phyloP scores from a whole-genome alignment of 2,329 filamentous ascomycete genomes.

The Claviceps quebecensis region DNA sequence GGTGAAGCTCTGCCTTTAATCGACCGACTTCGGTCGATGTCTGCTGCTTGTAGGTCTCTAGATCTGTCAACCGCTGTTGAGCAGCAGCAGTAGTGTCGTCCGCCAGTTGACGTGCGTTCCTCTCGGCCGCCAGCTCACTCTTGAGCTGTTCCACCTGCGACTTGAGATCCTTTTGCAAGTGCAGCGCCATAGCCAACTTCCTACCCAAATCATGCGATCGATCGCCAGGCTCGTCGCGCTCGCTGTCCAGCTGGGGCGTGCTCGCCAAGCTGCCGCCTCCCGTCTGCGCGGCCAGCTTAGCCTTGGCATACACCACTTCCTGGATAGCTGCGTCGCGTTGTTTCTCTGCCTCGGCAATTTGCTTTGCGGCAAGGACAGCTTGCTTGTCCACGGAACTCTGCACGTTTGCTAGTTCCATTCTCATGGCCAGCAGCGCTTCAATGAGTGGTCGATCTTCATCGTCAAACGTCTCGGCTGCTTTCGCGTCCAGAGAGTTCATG shows the following conservation, averaged over 20 bases:
- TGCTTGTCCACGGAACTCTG: slow-evolving; percentile 84
- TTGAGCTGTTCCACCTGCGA: slow-evolving; percentile 56
- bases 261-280: slow-evolving; percentile 50
- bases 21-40: slow-evolving; percentile 75
- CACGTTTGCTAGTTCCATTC: slow-evolving; percentile 74
- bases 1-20: slow-evolving; percentile 72
- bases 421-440: slow-evolving; percentile 85
- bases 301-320: slow-evolving; percentile 89
- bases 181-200: slow-evolving; percentile 70
- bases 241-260: slow-evolving; percentile 44
- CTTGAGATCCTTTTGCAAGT: slow-evolving; percentile 67
- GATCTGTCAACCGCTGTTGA: slow-evolving; percentile 67
- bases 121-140: slow-evolving; percentile 67
- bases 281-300: slow-evolving; percentile 68
- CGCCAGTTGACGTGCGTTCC: slow-evolving; percentile 63
- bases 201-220: slow-evolving; percentile 57
- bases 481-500: slow-evolving; percentile 62
- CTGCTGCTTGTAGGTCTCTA: slow-evolving; percentile 73
- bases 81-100: slow-evolving; percentile 78
- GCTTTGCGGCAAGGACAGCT: slow-evolving; percentile 67
- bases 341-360: slow-evolving; percentile 86
- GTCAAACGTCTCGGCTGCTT: slow-evolving; percentile 63
- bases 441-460: slow-evolving; percentile 88
- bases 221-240: slow-evolving; percentile 43
- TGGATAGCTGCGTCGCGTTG: slow-evolving; percentile 89